Evolutionary conservation across 1,284 basidiomycete genomes (phyloP).

Genomic region (Abortiporus biennis): DNA sequence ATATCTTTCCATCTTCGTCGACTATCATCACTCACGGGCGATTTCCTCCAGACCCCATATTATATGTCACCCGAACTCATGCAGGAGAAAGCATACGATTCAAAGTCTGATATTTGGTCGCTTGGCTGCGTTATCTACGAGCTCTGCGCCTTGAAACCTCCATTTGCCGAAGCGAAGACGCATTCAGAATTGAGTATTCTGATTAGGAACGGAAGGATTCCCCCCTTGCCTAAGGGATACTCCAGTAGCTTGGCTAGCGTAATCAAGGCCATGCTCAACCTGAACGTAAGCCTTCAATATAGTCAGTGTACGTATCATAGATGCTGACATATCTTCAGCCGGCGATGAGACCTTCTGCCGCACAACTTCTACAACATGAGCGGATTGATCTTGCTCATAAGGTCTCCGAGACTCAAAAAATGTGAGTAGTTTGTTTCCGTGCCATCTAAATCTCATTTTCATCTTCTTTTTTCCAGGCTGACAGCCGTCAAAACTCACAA

Average conservation of each 20-base stretch:
- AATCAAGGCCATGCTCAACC: constrained; percentile 83
- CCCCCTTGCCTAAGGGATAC: constrained; percentile 79
- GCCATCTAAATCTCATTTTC: not conserved
- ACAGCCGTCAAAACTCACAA: constrained; percentile 58
- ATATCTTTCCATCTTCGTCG: not conserved
- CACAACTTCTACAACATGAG: constrained; percentile 74
- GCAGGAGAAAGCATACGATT: constrained; percentile 94
- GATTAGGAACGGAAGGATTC: constrained; percentile 83
- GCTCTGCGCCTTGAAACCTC: constrained; percentile 86
- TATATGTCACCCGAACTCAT: constrained; percentile 99
- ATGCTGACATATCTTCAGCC: constrained; percentile 42
- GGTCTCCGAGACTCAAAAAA: constrained; percentile 71
- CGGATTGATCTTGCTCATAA: constrained; percentile 69
- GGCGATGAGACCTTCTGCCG: constrained; percentile 76
- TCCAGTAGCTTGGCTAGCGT: constrained; percentile 65
- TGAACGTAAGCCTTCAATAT: constrained; percentile 54
- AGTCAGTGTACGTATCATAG: not conserved
- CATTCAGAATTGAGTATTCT: constrained; percentile 79
- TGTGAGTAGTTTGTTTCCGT: constrained; percentile 39
- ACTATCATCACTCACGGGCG: not conserved
- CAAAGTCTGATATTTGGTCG: constrained; percentile 98
- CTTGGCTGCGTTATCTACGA: constrained; percentile 95
- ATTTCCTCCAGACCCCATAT: constrained; percentile 84
- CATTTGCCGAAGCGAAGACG: constrained; percentile 87
- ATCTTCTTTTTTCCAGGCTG: constrained; percentile 36